phyloP scores from a whole-genome alignment of 2,329 filamentous ascomycete species.

The Penicillium hordei region DNA sequence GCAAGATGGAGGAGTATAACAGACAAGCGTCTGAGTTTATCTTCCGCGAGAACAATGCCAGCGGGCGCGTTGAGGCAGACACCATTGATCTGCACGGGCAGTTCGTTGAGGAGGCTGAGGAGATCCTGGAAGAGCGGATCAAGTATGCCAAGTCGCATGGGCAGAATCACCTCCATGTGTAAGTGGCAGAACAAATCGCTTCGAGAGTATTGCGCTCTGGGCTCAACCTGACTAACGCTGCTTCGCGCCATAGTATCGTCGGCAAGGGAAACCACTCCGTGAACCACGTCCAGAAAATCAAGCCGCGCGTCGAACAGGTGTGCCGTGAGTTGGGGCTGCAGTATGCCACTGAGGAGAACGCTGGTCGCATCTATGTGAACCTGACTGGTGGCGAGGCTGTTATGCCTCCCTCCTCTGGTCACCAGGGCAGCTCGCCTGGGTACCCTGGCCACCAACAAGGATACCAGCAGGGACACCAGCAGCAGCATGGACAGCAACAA shows the following conservation, averaged over 20 bases:
- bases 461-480: conserved; percentile 41
- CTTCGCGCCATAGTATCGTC: conserved; percentile 62
- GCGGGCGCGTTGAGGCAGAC: conserved; percentile 70
- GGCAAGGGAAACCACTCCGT: conserved; percentile 88
- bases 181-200: conserved; percentile 28
- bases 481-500: conserved; percentile 46
- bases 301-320: conserved; percentile 86
- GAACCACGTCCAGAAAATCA: conserved; percentile 86
- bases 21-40: conserved; percentile 89
- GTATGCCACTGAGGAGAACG: conserved; percentile 84
- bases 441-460: conserved; percentile 45
- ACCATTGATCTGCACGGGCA: conserved; percentile 94
- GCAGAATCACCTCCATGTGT: conserved; percentile 82
- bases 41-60: conserved; percentile 90
- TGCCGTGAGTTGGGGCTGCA: conserved; percentile 80
- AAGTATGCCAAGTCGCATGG: conserved; percentile 70
- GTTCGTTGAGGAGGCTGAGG: conserved; percentile 91
- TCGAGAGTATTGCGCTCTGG: neutral
- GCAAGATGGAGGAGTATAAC: conserved; percentile 85
- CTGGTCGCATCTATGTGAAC: conserved; percentile 84
- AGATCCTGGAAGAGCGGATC: conserved; percentile 84
- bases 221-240: neutral
- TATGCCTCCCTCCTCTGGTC: conserved; percentile 42
- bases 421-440: conserved; percentile 22
- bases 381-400: conserved; percentile 69